Evolutionary conservation across 2,329 filamentous ascomycete species (phyloP).

Genomic region (Fusarium chaquense): DNA sequence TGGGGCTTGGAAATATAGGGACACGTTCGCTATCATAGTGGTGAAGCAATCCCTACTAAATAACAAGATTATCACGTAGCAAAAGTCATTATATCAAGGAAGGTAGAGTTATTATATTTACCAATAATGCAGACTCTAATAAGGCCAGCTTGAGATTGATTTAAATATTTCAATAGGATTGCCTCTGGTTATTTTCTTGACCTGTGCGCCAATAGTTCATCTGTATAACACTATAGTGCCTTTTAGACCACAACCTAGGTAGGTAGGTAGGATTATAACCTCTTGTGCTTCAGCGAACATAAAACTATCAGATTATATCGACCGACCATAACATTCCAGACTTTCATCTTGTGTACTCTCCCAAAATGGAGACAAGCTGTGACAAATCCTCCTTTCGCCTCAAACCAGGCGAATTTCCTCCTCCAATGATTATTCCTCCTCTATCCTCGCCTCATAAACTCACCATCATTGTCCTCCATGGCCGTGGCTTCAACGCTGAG

Average conservation of each 20-base stretch:
- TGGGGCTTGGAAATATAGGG: slow-evolving; percentile 29
- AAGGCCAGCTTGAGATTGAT: neutral
- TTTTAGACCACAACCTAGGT: neutral
- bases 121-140: neutral
- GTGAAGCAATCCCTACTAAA: neutral
- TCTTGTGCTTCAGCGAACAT: neutral
- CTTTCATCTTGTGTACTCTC: neutral
- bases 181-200: neutral
- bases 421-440: slow-evolving; percentile 40
- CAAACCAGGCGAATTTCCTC: slow-evolving; percentile 43
- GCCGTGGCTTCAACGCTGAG: slow-evolving; percentile 58
- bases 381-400: neutral
- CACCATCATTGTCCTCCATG: slow-evolving; percentile 63
- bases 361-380: neutral
- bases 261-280: neutral
- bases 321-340: too few relatives aligned
- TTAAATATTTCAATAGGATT: neutral
- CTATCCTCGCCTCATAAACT: slow-evolving; percentile 52
- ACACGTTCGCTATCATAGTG: slow-evolving; percentile 19
- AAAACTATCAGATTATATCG: neutral
- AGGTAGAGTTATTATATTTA: neutral
- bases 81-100: neutral
- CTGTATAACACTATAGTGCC: neutral
- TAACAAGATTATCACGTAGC: neutral
- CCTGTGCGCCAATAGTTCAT: neutral